phyloP scores from a whole-genome alignment of 306 rosid species.

The Prunus davidiana region DNA sequence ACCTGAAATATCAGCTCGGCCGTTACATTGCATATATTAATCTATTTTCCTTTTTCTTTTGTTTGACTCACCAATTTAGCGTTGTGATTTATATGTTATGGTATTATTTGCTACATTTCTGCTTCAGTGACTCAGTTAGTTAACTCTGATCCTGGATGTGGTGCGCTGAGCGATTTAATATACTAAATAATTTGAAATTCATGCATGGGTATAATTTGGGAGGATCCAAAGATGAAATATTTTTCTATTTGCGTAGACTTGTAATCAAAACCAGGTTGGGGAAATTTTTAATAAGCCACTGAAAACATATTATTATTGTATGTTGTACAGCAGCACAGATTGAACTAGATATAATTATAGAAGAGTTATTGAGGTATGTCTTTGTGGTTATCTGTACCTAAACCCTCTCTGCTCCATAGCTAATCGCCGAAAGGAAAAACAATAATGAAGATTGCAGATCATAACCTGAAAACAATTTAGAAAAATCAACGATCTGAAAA shows the following conservation, averaged over 20 bases:
- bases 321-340: not conserved
- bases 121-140: not conserved
- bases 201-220: not conserved
- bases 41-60: not conserved
- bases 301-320: not conserved
- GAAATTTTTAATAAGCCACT: not conserved
- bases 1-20: not conserved
- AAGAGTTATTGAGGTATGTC: not conserved
- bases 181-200: not conserved
- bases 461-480: not conserved
- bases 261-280: not conserved
- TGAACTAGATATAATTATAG: not conserved
- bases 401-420: not conserved
- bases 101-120: not conserved
- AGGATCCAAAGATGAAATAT: not conserved
- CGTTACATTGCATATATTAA: not conserved
- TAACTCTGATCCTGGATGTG: not conserved
- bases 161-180: not conserved
- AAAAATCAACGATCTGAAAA: not conserved
- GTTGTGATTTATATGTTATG: not conserved
- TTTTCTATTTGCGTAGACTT: not conserved
- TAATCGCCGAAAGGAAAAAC: not conserved
- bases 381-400: not conserved
- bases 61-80: not conserved
- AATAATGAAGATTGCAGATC: not conserved